Percentiles rank a stretch among this genome's conserved stretches.
Evolutionary conservation across 257 asterid species (phyloP).

Genomic region (Eustoma russellianum): DNA sequence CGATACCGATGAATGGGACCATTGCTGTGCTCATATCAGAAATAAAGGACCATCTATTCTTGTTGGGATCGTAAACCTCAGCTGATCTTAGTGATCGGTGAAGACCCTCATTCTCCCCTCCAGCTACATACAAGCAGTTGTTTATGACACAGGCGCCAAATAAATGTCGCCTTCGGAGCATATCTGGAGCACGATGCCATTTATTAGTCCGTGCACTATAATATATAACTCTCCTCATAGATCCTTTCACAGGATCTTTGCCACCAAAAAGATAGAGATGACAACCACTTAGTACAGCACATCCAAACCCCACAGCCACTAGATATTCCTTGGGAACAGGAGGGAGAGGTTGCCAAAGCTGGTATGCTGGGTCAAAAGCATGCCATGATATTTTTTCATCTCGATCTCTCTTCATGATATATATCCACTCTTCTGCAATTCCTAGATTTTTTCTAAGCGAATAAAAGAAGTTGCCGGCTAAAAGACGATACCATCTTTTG

Average conservation of each 20-base stretch:
- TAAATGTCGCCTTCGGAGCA: conserved; percentile 33
- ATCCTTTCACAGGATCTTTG: conserved; percentile 30
- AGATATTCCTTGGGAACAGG: conserved; percentile 33
- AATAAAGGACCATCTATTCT: conserved; percentile 33
- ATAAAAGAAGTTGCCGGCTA: conserved; percentile 32
- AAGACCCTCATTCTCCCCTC: conserved; percentile 33
- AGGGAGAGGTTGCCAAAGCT: conserved; percentile 33
- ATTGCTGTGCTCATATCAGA: conserved; percentile 33
- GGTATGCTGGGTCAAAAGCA: conserved; percentile 33
- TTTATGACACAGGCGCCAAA: conserved; percentile 33
- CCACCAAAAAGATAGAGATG: conserved; percentile 35
- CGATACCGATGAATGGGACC: conserved; percentile 31
- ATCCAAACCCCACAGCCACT: conserved; percentile 33
- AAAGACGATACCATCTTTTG: conserved; percentile 35
- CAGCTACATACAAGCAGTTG: conserved; percentile 32
- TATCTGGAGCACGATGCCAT: conserved; percentile 44
- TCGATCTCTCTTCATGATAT: conserved; percentile 34
- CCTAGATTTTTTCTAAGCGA: conserved; percentile 27
- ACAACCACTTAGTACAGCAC: conserved; percentile 34
- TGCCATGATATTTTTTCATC: conserved; percentile 37
- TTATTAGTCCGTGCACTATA: conserved; percentile 34
- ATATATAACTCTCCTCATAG: conserved; percentile 35
- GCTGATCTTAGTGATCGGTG: conserved; percentile 35
- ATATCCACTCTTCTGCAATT: conserved; percentile 35
- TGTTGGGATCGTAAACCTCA: conserved; percentile 35